A percentile compares a stretch with the other conserved stretches of the same genome.
Evolutionary conservation across 179 eudicot genomes (phyloP).

Genomic region (Sideroxylon spinosum): DNA sequence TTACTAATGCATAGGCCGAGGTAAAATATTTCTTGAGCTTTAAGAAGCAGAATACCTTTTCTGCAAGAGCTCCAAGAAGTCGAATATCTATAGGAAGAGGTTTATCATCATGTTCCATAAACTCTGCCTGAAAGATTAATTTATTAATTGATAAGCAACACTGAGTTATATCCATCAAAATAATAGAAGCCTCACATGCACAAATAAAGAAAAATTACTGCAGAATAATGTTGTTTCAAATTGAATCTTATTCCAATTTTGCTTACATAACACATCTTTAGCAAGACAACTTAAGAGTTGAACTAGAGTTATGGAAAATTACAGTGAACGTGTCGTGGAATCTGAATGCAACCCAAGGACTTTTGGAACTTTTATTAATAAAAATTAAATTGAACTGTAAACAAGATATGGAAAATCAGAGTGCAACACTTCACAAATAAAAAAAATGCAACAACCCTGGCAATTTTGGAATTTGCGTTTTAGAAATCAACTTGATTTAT

Average conservation of each 20-base stretch:
- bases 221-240: background rate
- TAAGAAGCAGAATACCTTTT: slow-evolving; percentile 54
- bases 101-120: slow-evolving; percentile 98
- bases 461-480: background rate
- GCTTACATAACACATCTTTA: background rate
- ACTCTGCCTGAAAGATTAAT: slow-evolving; percentile 69
- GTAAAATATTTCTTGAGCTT: background rate
- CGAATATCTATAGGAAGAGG: slow-evolving; percentile 99
- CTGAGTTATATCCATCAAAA: background rate
- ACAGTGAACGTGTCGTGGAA: background rate
- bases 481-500: background rate
- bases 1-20: background rate
- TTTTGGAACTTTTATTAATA: too few species aligned
- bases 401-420: too few species aligned
- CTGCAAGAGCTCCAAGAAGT: slow-evolving; percentile 98
- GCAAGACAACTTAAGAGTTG: background rate
- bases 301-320: background rate
- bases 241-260: background rate
- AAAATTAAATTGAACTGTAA: too few species aligned
- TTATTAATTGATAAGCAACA: background rate
- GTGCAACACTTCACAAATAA: too few species aligned
- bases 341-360: background rate
- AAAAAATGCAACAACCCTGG: background rate
- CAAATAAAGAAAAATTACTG: background rate
- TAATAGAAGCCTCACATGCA: background rate